Evolutionary conservation across 2,329 filamentous ascomycete genomes (phyloP), one percentile per base, ranked within the genome.

Genomic region (Fusarium dimerum): DNA sequence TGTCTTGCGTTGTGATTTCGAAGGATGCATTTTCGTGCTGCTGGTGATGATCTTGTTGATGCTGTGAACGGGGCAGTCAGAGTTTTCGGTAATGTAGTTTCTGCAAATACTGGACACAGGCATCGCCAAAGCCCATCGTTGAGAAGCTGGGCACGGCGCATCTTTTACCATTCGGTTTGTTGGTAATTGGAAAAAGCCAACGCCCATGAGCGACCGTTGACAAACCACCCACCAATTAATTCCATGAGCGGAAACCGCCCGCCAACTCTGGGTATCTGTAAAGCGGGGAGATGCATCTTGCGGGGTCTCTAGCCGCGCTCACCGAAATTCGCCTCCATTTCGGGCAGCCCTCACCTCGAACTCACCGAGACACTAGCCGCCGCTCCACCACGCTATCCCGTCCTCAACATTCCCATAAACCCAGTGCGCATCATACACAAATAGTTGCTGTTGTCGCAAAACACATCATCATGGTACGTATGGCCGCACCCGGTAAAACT

Each of bases 111-210:
- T 12, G 84, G 84, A 63, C 82, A 87, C 15, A 88, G 72, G 64
- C 80, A 86, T 65, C 81, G 80, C 82, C 84, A 86, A 43, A 88
- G 76, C 54, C 84, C 82, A 67, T 88, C 84, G 36, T 77, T 64
- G 2, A 75, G 66, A 46, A 79, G 61, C 55, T 53, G 53, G 40
- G 56, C 60, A 41, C 63, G 61, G 54, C 66, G 66, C 70, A 73
- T 73, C 38, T 47, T 30, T 26, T 40, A n/a, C 30, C 32, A 34
- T 38, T 18, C 12, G 43, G 40, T 54, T 43, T 12, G 50, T 48
- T 47, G 45, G 11, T 20, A 26, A 49, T 46, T 36, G 41, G 38
- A 20, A 20, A 44, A 30, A 40, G 39, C 9, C 11, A 16, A 26
- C 12, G 9, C 16, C 43, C 15, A 17, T n/a, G 43, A 45, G 18